These are phyloP conservation scores for Penicillium egyptiacum DNA, from an alignment of 495 filamentous ascomycete genomes.

Conservation along the genomic window DNA sequence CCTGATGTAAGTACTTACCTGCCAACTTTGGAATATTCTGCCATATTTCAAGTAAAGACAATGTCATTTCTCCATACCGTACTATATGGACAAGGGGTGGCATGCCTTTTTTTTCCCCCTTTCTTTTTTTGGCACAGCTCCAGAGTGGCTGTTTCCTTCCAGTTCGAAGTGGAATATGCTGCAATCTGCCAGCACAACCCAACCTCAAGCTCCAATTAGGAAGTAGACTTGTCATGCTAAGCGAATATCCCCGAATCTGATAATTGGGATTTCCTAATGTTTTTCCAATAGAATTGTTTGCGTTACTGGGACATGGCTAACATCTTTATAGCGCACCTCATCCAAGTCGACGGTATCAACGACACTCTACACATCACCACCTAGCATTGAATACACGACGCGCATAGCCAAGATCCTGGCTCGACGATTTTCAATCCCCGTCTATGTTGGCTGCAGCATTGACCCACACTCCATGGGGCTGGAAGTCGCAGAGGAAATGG, in stretches of 20 bases:
- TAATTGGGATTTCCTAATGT: neutral
- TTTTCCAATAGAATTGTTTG: neutral
- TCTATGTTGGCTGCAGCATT: slow-evolving; percentile 79
- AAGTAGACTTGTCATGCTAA: neutral
- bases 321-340: slow-evolving; percentile 34
- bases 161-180: neutral
- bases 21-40: neutral
- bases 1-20: slow-evolving; percentile 65
- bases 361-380: slow-evolving; percentile 68
- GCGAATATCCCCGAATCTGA: neutral
- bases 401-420: slow-evolving; percentile 81
- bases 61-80: too few relatives aligned
- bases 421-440: slow-evolving; percentile 63
- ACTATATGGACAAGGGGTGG: neutral
- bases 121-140: neutral
- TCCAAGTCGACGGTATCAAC: slow-evolving; percentile 61
- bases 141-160: neutral
- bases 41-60: neutral
- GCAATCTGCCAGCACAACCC: neutral
- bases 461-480: slow-evolving; percentile 63
- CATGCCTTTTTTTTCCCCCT: too few relatives aligned
- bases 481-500: slow-evolving; percentile 91
- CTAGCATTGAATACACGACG: slow-evolving; percentile 80
- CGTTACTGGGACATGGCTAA: slow-evolving; percentile 1
- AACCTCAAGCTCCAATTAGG: neutral